Conservation (phyloP, 1,284 basidiomycete genomes). For the Ceratobasidium sp. region DNA sequence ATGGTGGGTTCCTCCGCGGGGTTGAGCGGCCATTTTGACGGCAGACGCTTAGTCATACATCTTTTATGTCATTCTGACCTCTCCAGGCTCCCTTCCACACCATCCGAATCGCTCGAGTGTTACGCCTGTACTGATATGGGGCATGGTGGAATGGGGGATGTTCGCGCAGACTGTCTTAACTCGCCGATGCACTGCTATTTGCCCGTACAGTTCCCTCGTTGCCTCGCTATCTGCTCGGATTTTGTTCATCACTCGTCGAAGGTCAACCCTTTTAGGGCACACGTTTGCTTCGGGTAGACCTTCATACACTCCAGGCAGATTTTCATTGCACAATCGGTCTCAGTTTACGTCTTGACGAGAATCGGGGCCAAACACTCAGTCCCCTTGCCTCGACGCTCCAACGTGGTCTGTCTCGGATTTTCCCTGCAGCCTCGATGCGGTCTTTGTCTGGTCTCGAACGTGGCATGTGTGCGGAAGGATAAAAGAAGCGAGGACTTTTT, state of each 20-base stretch:
- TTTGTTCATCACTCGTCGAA: neutral
- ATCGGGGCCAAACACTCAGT: conserved; percentile 16
- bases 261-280: neutral
- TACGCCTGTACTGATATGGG: neutral
- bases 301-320: conserved; percentile 13
- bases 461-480: conserved; percentile 1
- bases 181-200: neutral
- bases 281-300: conserved; percentile 12
- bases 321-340: neutral
- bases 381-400: conserved; percentile 33
- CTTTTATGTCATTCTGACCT: conserved; percentile 23
- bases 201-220: neutral
- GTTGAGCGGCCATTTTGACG: neutral
- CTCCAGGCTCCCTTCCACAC: neutral
- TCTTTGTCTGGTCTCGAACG: conserved; percentile 35
- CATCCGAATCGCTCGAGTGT: neutral
- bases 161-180: neutral
- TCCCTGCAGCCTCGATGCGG: conserved; percentile 20
- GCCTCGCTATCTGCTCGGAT: neutral
- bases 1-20: neutral
- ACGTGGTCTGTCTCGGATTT: conserved; percentile 33
- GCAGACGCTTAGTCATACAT: neutral
- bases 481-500: conserved; percentile 6
- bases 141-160: neutral
- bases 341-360: conserved; percentile 24